Base-by-base conservation (phyloP, 139 green algal species). In the Chlamydomonas sphaeroides region DNA sequence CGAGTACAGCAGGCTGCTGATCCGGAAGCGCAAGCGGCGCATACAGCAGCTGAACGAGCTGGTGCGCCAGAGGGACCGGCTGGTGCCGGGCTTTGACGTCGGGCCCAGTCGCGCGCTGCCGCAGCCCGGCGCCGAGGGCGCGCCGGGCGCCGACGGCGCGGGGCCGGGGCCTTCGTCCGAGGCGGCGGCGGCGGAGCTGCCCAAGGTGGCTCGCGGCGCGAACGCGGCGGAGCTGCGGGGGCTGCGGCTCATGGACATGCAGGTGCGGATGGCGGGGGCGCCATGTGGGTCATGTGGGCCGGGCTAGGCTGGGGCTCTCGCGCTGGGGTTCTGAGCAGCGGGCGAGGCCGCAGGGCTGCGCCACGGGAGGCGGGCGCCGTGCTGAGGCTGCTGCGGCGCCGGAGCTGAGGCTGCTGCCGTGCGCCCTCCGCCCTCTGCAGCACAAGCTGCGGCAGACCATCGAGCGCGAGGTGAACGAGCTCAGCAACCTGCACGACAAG, bases 401-500 rank as follows among this genome's bases (percentile, higher is more conserved):
- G n/a, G n/a, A n/a, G n/a, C n/a, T n/a, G n/a, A n/a, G n/a, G n/a
- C n/a, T n/a, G n/a, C n/a, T n/a, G n/a, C n/a, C n/a, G n/a, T n/a
- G n/a, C n/a, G n/a, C n/a, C n/a, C n/a, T n/a, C n/a, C n/a, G n/a
- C n/a, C n/a, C n/a, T n/a, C n/a, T n/a, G 8, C 49, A 86, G 81
- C 20, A 62, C 32, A 82, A 83, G 66, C 32, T 90, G 73, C 83
- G 87, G 15, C 57, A 36, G 42, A 36, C 74, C 68, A 69, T 91
- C 21, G 87, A 91, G 68, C 53, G 75, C 33, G 69, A 92, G 80
- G 88, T 95, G 85, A 78, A 89, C 41, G 90, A 95, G 53, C 83
- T 98, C 6, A 89, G 88, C 80, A 68, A 74, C 42, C 87, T 98
- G 89, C 87, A 78, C 25, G 96, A 98, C 57, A 81, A 89, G 48